These are phyloP conservation scores for Penicillium salamii DNA, from an alignment of 495 filamentous ascomycete genomes.

Conservation along the genomic window DNA sequence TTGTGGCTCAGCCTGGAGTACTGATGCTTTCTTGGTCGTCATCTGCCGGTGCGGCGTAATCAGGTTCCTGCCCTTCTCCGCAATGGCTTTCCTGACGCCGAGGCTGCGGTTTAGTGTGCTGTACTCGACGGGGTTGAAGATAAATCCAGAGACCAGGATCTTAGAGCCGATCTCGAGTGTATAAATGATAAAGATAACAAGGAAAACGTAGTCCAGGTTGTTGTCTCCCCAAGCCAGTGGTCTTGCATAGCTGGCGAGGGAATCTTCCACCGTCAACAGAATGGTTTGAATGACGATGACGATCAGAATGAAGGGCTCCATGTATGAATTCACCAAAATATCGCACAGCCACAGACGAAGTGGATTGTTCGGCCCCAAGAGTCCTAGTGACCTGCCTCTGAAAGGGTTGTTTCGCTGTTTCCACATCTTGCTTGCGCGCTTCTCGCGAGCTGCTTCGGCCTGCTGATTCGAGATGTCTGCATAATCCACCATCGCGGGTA, in stretches of 20 bases:
- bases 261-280: conserved; percentile 77
- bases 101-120: conserved; percentile 72
- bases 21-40: conserved; percentile 50
- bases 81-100: conserved; percentile 68
- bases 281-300: conserved; percentile 88
- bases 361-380: conserved; percentile 74
- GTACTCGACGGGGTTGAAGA: conserved; percentile 84
- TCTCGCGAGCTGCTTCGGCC: conserved; percentile 22
- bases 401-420: conserved; percentile 72
- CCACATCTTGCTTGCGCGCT: conserved; percentile 43
- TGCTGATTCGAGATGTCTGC: conserved; percentile 50
- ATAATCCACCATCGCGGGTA: conserved; percentile 56
- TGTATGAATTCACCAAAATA: conserved; percentile 80
- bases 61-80: conserved; percentile 69
- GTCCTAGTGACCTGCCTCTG: conserved; percentile 78
- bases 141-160: conserved; percentile 85
- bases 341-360: conserved; percentile 77
- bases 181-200: conserved; percentile 86
- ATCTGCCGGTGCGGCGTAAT: conserved; percentile 76
- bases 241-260: conserved; percentile 57
- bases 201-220: conserved; percentile 73
- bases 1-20: conserved; percentile 43
- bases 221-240: conserved; percentile 60
- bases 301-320: conserved; percentile 81
- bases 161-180: conserved; percentile 80